Conservation (phyloP, 208 protist species). For the Trypanosoma brucei region DNA sequence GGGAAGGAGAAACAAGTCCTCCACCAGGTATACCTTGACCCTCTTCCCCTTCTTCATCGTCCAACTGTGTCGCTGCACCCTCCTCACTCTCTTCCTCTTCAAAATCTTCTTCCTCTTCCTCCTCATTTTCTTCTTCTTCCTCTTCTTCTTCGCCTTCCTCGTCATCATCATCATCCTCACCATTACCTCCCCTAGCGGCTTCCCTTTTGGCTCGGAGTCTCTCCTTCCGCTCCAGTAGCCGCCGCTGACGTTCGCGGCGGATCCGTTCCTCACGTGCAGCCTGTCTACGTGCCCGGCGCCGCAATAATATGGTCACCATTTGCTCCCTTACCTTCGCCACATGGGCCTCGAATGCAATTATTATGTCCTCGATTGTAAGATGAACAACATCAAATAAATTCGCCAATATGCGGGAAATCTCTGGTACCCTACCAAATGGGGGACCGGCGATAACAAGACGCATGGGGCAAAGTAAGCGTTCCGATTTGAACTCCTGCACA, state of each 20-base stretch:
- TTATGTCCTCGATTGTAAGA: constrained; percentile 39
- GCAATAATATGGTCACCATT: constrained; percentile 51
- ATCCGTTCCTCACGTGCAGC: constrained; percentile 26
- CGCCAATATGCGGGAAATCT: constrained; percentile 40
- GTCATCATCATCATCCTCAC: constrained; percentile 16
- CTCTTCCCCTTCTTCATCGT: constrained; percentile 4
- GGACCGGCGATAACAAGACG: constrained; percentile 80
- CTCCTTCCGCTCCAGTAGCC: constrained; percentile 9
- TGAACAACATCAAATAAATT: constrained; percentile 56
- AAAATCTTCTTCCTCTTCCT: constrained; percentile 24
- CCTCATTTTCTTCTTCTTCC: constrained; percentile 4
- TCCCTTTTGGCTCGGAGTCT: constrained; percentile 12
- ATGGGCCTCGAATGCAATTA: constrained; percentile 48
- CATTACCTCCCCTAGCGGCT: constrained; percentile 26
- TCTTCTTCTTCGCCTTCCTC: constrained; percentile 8
- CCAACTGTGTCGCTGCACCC: neutral
- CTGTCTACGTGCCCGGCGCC: constrained; percentile 43
- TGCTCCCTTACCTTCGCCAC: constrained; percentile 36
- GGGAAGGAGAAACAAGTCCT: constrained; percentile 11
- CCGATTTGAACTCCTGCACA: constrained; percentile 66
- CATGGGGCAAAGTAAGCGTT: constrained; percentile 53
- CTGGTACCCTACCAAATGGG: constrained; percentile 62
- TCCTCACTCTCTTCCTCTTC: constrained; percentile 28
- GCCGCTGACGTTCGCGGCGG: constrained; percentile 8
- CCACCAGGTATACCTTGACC: constrained; percentile 5